A percentile compares a stretch with the other conserved stretches of the same genome.
Conservation (phyloP, 2,329 filamentous ascomycete species). For the Hymenoscyphus scutula region DNA sequence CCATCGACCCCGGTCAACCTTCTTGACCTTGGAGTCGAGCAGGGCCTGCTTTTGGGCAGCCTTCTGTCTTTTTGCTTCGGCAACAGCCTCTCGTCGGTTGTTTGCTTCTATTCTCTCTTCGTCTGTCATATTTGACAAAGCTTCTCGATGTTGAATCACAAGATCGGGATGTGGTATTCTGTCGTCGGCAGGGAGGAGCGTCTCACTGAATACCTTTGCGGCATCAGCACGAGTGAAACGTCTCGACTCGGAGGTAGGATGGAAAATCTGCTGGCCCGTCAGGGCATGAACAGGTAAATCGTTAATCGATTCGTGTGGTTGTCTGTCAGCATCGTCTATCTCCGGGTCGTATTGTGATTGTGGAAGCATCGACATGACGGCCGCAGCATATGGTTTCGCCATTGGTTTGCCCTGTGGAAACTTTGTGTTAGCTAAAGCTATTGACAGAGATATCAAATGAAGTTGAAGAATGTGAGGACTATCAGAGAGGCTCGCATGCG, state of each 20-base stretch:
- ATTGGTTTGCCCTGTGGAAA: conserved; percentile 66
- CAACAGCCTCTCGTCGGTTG: conserved; percentile 37
- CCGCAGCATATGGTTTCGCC: conserved; percentile 72
- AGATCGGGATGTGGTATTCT: conserved; percentile 63
- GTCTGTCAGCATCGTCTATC: conserved; percentile 50
- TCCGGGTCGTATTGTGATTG: conserved; percentile 58
- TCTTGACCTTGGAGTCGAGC: conserved; percentile 43
- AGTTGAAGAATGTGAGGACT: conserved; percentile 21
- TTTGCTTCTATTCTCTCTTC: conserved; percentile 35
- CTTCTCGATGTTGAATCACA: conserved; percentile 52
- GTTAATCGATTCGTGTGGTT: conserved; percentile 60
- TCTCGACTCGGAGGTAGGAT: conserved; percentile 61
- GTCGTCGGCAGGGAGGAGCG: conserved; percentile 57
- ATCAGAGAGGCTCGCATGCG: conserved; percentile 76
- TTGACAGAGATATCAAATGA: not conserved
- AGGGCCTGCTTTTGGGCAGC: conserved; percentile 37
- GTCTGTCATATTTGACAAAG: conserved; percentile 39
- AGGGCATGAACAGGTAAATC: conserved; percentile 61
- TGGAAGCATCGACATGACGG: conserved; percentile 78
- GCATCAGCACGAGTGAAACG: conserved; percentile 64
- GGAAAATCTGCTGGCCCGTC: conserved; percentile 63
- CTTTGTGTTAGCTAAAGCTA: conserved; percentile 22
- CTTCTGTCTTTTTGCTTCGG: conserved; percentile 44
- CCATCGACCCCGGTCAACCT: conserved; percentile 49
- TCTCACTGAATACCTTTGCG: conserved; percentile 60